A percentile compares a stretch with the other conserved stretches of the same genome.
These are phyloP conservation scores for Arthrobotrys iridis DNA, from an alignment of 2,329 filamentous ascomycete genomes.

Conservation along the genomic window DNA sequence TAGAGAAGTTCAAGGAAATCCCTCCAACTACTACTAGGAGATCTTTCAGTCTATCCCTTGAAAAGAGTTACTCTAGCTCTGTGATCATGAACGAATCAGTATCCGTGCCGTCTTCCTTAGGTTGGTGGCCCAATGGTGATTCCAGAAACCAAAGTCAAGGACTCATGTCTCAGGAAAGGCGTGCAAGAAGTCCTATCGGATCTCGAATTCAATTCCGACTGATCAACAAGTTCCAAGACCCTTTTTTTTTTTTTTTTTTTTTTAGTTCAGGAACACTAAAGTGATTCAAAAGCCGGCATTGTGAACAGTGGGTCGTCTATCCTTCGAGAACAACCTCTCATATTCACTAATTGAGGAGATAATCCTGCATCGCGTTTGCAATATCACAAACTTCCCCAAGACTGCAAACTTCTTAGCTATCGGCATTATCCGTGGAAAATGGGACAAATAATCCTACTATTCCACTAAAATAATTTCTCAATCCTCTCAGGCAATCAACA, in stretches of 20 bases:
- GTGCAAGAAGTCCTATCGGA: neutral
- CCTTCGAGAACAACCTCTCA: neutral
- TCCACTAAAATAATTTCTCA: neutral
- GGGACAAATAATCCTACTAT: neutral
- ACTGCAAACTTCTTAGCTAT: too few relatives aligned
- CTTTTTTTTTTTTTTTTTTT: too few relatives aligned
- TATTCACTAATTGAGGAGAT: neutral
- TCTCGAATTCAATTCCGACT: neutral
- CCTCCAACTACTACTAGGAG: neutral
- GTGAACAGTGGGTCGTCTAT: neutral
- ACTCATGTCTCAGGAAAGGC: neutral
- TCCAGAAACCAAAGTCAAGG: neutral
- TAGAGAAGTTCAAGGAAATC: neutral
- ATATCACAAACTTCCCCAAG: too few relatives aligned
- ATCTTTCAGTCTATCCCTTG: neutral
- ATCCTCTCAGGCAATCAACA: neutral
- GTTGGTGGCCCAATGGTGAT: neutral
- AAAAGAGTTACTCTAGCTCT: neutral
- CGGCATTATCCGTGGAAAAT: neutral
- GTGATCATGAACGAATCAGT: constrained; percentile 2
- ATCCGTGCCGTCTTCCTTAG: neutral
- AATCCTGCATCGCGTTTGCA: neutral
- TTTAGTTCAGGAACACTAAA: constrained; percentile 5
- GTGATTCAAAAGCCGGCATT: neutral
- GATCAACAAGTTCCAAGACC: neutral